Conservation (phyloP, 345 rosid genomes). For the Ailanthus altissimus region DNA sequence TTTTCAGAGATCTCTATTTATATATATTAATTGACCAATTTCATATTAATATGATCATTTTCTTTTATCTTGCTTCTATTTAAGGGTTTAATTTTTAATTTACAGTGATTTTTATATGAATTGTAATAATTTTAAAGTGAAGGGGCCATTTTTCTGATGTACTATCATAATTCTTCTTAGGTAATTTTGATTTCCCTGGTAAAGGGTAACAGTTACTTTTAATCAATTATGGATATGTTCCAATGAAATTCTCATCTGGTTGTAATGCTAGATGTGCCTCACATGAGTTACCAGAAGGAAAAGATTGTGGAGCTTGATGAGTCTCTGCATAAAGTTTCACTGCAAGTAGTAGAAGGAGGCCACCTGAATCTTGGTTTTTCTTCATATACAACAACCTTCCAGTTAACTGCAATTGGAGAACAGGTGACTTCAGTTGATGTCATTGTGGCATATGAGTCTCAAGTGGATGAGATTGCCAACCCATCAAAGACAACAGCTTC, state of each 20-base stretch:
- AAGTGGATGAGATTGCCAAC: constrained; percentile 19
- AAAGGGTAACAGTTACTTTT: not conserved
- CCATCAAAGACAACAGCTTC: constrained; percentile 24
- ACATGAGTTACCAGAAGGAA: constrained; percentile 42
- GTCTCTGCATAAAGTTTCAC: constrained; percentile 22
- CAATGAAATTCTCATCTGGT: not conserved
- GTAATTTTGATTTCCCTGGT: not conserved
- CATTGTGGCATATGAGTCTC: constrained; percentile 30
- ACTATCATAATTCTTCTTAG: not conserved
- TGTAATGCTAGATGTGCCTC: constrained; percentile 23
- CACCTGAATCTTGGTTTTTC: constrained; percentile 39
- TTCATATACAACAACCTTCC: constrained; percentile 31
- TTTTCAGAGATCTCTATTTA: not conserved
- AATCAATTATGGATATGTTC: not conserved
- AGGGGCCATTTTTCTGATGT: too few relatives aligned
- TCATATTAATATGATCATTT: too few relatives aligned
- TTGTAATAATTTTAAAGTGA: too few relatives aligned
- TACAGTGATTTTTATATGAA: too few relatives aligned
- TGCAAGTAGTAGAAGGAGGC: constrained; percentile 44
- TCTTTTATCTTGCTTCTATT: too few relatives aligned
- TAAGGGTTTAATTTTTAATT: too few relatives aligned
- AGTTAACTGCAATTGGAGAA: constrained; percentile 30
- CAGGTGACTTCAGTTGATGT: constrained; percentile 28
- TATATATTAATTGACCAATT: too few relatives aligned
- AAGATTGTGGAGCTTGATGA: constrained; percentile 38